Evolutionary conservation across 2,329 filamentous ascomycete species (phyloP).

Genomic region (Hirsutella minnesotensis): DNA sequence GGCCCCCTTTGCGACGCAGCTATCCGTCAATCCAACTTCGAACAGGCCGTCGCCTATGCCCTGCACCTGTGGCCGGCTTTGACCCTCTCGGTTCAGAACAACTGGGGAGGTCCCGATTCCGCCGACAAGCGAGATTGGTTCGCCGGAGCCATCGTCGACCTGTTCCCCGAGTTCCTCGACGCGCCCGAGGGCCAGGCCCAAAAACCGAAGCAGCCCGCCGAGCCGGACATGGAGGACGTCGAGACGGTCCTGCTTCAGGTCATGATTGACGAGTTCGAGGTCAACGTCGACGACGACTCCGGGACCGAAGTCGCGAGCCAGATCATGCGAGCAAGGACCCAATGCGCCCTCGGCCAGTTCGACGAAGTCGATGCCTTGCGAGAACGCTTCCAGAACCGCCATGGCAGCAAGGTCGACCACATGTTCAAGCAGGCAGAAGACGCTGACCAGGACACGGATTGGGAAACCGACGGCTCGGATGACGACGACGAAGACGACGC

Average conservation of each 20-base stretch:
- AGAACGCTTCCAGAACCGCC: conserved; percentile 47
- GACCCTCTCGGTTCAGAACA: conserved; percentile 72
- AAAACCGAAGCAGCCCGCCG: conserved; percentile 21
- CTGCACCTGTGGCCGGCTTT: conserved; percentile 85
- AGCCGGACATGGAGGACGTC: conserved; percentile 64
- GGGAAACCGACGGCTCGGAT: conserved; percentile 48
- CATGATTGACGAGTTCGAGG: conserved; percentile 93
- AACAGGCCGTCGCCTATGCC: conserved; percentile 74
- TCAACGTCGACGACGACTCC: conserved; percentile 82
- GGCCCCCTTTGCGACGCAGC: conserved; percentile 20
- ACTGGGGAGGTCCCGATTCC: conserved; percentile 77
- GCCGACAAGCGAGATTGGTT: conserved; percentile 94
- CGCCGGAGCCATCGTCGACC: conserved; percentile 72
- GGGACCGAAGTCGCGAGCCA: conserved; percentile 60
- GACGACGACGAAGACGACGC: conserved; percentile 48
- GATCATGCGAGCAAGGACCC: conserved; percentile 55
- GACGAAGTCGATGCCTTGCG: conserved; percentile 53
- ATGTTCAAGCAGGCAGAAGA: conserved; percentile 44
- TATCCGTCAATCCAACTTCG: conserved; percentile 55
- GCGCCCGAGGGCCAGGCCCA: conserved; percentile 8
- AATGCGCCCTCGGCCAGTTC: conserved; percentile 55
- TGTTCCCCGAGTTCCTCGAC: conserved; percentile 57
- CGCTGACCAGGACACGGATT: conserved; percentile 46
- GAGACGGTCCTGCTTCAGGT: conserved; percentile 79
- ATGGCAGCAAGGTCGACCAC: conserved; percentile 43